Evolutionary conservation across 2,329 filamentous ascomycete genomes (phyloP).

Genomic region (Colletotrichum tabaci): DNA sequence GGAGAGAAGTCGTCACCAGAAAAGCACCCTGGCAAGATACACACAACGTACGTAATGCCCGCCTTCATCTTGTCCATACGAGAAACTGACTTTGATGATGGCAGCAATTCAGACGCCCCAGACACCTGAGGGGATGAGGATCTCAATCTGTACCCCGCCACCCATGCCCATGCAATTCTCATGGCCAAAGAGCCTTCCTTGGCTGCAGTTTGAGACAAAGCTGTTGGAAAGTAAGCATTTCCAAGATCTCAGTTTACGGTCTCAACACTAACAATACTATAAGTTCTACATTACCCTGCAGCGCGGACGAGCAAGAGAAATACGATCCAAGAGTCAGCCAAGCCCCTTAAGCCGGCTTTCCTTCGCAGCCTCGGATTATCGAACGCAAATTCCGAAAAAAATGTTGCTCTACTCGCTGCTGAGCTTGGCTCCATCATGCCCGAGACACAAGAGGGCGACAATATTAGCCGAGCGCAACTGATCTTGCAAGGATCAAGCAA

Average conservation of each 20-base stretch:
- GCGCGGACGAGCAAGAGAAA: not conserved
- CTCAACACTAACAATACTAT: not conserved
- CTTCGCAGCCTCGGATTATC: not conserved
- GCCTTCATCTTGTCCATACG: too few species aligned
- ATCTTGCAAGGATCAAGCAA: not conserved
- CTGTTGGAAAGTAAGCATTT: not conserved
- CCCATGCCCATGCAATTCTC: not conserved
- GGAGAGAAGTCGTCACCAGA: not conserved
- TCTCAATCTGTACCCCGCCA: slow-evolving; percentile 13
- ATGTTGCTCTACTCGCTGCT: not conserved
- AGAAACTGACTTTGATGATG: too few species aligned
- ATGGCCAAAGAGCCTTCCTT: slow-evolving; percentile 11
- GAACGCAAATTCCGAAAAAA: not conserved
- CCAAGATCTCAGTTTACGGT: not conserved
- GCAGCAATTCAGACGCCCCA: too few species aligned
- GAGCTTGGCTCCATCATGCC: slow-evolving; percentile 12
- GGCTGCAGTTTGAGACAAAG: not conserved
- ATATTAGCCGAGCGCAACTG: not conserved
- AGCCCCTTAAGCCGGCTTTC: too few species aligned
- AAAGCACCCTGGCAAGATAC: not conserved
- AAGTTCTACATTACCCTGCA: fast-evolving
- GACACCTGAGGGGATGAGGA: not conserved
- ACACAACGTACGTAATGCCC: not conserved
- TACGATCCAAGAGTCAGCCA: not conserved
- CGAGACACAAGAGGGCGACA: slow-evolving; percentile 7